Conservation (phyloP, 2,329 filamentous ascomycete species). For the Penicillium freii region DNA sequence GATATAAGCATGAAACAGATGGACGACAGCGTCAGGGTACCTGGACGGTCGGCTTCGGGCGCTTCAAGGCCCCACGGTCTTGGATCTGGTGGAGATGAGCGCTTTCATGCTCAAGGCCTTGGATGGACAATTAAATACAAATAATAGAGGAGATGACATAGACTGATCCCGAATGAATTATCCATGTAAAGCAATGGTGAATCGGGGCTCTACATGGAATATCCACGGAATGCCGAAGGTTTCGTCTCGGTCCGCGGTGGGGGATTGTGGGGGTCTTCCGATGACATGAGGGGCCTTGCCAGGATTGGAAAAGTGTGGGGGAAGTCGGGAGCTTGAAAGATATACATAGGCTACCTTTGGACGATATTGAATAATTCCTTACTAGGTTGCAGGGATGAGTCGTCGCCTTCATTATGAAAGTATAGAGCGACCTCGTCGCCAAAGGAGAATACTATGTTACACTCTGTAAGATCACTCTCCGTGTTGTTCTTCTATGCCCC, state of each 20-base stretch:
- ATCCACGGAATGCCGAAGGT: not conserved
- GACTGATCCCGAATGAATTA: not conserved
- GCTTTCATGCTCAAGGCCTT: slow-evolving; percentile 45
- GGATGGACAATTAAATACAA: not conserved
- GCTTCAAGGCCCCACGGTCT: slow-evolving; percentile 40
- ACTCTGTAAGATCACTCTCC: not conserved
- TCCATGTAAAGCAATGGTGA: too few relatives aligned
- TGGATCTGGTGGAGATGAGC: slow-evolving; percentile 44
- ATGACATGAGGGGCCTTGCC: not conserved
- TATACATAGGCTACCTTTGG: not conserved
- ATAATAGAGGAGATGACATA: not conserved
- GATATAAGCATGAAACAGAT: slow-evolving; percentile 50
- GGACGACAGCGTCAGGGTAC: slow-evolving; percentile 46
- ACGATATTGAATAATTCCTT: not conserved
- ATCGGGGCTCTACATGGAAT: not conserved
- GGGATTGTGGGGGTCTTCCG: not conserved
- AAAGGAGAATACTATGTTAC: not conserved
- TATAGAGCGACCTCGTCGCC: not conserved
- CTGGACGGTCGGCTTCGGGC: slow-evolving; percentile 44
- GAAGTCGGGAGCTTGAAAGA: not conserved
- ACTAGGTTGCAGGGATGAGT: too few relatives aligned
- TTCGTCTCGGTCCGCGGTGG: too few relatives aligned
- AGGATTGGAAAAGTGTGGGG: not conserved
- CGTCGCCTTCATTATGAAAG: not conserved
- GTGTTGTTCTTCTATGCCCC: not conserved